These are phyloP conservation scores for Coleophoma crateriformis DNA, from an alignment of 2,329 filamentous ascomycete genomes.

Conservation along the genomic window DNA sequence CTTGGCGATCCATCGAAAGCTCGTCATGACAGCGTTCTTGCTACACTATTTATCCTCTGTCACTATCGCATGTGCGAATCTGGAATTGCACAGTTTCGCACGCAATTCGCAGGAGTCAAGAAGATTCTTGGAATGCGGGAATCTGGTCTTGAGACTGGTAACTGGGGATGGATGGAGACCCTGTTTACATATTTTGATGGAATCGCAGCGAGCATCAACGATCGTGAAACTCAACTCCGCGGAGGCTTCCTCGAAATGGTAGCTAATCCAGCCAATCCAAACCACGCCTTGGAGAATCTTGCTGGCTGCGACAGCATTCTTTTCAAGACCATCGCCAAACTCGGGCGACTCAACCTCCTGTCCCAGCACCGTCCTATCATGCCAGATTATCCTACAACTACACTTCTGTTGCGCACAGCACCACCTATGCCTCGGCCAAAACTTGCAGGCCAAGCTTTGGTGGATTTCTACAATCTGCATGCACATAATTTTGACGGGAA, in stretches of 20 bases:
- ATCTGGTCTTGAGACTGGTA: constrained; percentile 51
- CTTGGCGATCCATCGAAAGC: constrained; percentile 71
- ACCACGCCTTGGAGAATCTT: constrained; percentile 64
- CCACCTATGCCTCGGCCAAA: constrained; percentile 26
- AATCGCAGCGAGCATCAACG: constrained; percentile 86
- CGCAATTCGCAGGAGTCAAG: constrained; percentile 87
- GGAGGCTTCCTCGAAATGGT: constrained; percentile 58
- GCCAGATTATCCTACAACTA: constrained; percentile 33
- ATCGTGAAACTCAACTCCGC: constrained; percentile 77
- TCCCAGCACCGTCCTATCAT: constrained; percentile 61
- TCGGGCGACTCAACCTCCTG: constrained; percentile 79
- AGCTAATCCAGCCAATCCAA: constrained; percentile 54
- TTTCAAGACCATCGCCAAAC: constrained; percentile 79
- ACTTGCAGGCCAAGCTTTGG: constrained; percentile 33
- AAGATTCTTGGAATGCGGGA: constrained; percentile 79
- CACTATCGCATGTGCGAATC: constrained; percentile 93
- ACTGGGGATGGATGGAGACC: constrained; percentile 85
- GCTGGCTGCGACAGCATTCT: constrained; percentile 82
- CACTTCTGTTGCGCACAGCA: constrained; percentile 20
- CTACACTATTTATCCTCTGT: constrained; percentile 81
- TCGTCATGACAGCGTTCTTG: constrained; percentile 79
- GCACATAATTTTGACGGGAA: constrained; percentile 61
- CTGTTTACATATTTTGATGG: constrained; percentile 95
- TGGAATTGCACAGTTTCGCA: constrained; percentile 87
- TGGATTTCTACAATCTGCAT: constrained; percentile 46